Evolutionary conservation across 495 filamentous ascomycete species (phyloP).

Genomic region (Tuber umbilicatum): DNA sequence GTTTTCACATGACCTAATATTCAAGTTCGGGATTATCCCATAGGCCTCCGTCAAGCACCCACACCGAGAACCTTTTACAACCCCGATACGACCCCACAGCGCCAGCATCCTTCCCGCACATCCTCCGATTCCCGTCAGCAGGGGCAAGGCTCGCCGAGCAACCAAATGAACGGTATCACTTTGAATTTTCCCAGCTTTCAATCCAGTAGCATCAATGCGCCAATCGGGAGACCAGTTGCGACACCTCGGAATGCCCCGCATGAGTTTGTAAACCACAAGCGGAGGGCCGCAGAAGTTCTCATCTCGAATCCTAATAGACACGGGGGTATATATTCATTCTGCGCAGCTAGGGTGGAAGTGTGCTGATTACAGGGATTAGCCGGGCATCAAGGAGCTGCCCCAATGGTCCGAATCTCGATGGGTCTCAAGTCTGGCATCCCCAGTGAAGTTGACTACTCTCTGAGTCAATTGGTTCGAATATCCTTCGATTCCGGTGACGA

Average conservation of each 20-base stretch:
- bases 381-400: slow-evolving; percentile 31
- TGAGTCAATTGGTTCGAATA: slow-evolving; percentile 91
- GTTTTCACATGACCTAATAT: slow-evolving; percentile 29
- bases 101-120: slow-evolving; percentile 39
- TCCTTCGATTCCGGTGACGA: slow-evolving; percentile 92
- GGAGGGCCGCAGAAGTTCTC: slow-evolving; percentile 27
- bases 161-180: slow-evolving; percentile 31
- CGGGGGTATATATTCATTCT: slow-evolving; percentile 32
- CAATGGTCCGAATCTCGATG: slow-evolving; percentile 42
- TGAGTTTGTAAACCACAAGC: slow-evolving; percentile 35
- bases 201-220: slow-evolving; percentile 26
- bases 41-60: slow-evolving; percentile 69
- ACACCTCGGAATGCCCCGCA: slow-evolving; percentile 39
- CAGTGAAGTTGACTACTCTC: slow-evolving; percentile 77
- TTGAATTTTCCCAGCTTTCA: slow-evolving; percentile 36
- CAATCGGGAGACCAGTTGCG: slow-evolving; percentile 33
- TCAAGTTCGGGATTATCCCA: slow-evolving; percentile 45
- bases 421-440: slow-evolving; percentile 72
- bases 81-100: slow-evolving; percentile 52
- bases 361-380: slow-evolving; percentile 28
- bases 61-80: slow-evolving; percentile 76
- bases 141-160: slow-evolving; percentile 18
- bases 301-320: slow-evolving; percentile 33
- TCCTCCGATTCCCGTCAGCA: slow-evolving; percentile 33
- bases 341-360: background rate